These are phyloP conservation scores for Thelonectria olida DNA, from an alignment of 2,329 filamentous ascomycete genomes.

Conservation along the genomic window DNA sequence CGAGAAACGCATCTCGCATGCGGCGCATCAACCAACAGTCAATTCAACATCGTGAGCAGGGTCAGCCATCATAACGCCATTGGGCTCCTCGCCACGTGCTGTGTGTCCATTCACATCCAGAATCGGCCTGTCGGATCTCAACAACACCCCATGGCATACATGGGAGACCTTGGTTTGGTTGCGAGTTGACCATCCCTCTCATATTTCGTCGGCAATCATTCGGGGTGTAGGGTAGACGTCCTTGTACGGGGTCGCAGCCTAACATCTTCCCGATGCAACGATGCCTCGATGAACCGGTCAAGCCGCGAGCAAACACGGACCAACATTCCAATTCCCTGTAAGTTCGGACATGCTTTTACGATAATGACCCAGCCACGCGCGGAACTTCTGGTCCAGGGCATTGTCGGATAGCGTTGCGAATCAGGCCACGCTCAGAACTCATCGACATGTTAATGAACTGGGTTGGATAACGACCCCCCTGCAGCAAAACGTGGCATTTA, in stretches of 20 bases:
- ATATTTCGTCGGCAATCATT: not conserved
- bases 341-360: constrained; percentile 18
- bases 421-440: constrained; percentile 29
- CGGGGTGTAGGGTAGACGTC: constrained; percentile 18
- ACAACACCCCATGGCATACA: constrained; percentile 20
- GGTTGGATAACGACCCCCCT: constrained; percentile 20
- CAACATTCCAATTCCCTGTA: constrained; percentile 23
- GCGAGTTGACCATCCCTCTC: constrained; percentile 12
- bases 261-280: constrained; percentile 3
- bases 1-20: not conserved
- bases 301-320: constrained; percentile 28
- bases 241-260: not conserved
- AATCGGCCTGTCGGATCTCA: constrained; percentile 16
- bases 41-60: not conserved
- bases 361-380: constrained; percentile 33
- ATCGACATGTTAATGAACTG: constrained; percentile 20
- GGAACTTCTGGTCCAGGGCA: constrained; percentile 22
- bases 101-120: not conserved
- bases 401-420: constrained; percentile 23
- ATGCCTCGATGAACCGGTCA: constrained; percentile 26
- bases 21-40: not conserved
- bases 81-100: constrained; percentile 15
- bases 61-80: constrained; percentile 5
- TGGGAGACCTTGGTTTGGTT: constrained; percentile 29
- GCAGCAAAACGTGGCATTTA: constrained; percentile 26